A percentile compares a stretch with the other conserved stretches of the same genome.
These are phyloP conservation scores for Lagenidium giganteum DNA, from an alignment of 352 stramenopile species.

Conservation along the genomic window DNA sequence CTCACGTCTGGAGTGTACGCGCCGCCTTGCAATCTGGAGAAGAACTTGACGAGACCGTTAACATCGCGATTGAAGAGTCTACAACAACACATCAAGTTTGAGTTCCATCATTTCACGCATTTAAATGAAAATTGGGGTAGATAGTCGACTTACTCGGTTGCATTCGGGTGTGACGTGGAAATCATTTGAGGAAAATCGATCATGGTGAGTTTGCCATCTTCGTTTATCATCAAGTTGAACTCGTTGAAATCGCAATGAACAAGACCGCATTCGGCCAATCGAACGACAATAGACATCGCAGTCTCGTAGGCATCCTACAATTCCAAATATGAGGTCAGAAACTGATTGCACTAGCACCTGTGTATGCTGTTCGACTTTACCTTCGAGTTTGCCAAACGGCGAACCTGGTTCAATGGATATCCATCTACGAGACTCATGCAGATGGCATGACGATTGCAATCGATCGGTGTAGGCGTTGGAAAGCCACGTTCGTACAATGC, in stretches of 20 bases:
- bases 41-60: conserved; percentile 94
- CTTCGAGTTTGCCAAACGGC: conserved; percentile 82
- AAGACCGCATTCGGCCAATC: conserved; percentile 93
- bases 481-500: conserved; percentile 94
- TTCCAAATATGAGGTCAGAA: not conserved
- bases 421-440: conserved; percentile 94
- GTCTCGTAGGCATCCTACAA: conserved; percentile 88
- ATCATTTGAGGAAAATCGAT: conserved; percentile 99
- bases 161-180: conserved; percentile 95
- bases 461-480: conserved; percentile 93
- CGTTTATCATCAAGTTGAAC: conserved; percentile 98
- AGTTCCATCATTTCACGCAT: not conserved
- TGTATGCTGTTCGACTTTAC: conserved; percentile 6
- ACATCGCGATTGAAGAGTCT: conserved; percentile 95
- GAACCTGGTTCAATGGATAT: conserved; percentile 93
- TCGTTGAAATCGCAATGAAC: conserved; percentile 99
- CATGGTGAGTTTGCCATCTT: conserved; percentile 91
- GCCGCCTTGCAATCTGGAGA: conserved; percentile 79
- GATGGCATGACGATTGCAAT: conserved; percentile 96
- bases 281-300: conserved; percentile 91
- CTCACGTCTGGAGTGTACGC: conserved; percentile 84
- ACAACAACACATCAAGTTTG: conserved; percentile 12
- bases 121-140: not conserved
- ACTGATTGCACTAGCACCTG: no score
- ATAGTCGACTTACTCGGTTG: conserved; percentile 83